Base-by-base conservation (phyloP, 129 eudicot genomes). In the Lactuca sativa region DNA sequence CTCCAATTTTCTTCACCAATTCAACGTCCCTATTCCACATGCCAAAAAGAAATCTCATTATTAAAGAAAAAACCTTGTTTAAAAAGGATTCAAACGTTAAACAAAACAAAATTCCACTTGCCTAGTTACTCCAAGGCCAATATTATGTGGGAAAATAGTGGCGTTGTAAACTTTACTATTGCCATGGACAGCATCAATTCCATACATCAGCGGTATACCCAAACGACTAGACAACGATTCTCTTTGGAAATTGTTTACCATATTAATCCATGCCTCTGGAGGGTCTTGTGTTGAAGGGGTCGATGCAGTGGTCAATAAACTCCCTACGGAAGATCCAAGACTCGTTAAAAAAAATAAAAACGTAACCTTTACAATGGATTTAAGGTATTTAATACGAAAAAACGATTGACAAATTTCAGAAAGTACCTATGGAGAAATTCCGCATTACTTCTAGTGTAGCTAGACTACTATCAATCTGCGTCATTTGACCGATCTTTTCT, bases 401-500 rank as follows among this genome's bases (percentile, higher is more conserved):
- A 25, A 25, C 30, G 1, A 25, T 25, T 25, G 30, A 25, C 30
- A 25, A 25, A 0, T 25, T 25, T 25, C 30, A 25, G 1, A 43
- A 18, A 4, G 41, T 52, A 85, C 95, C 95, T 33, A 88, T 85
- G 63, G 48, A 75, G 66, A 80, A 85, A 4, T 83, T 88, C 34
- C 53, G 70, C 80, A 85, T 78, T 33, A 85, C 85, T 13, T 78
- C 78, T 13, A 67, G 41, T 0, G 85, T 56, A 3, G 86, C 88
- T 7, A 69, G 83, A 4, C 40, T 31, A 13, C 91, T 69, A 11
- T 89, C 89, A 56, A 89, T 77, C 17, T 89, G 96, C 16, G 82
- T 61, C 96, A 89, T 89, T 43, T 89, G 96, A 9, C 92, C 96
- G 6, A 89, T 72, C 40, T 89, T 89, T 64, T 89, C 96, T 58